These are phyloP conservation scores for Penicillium sp. DNA, from an alignment of 2,329 filamentous ascomycete genomes.

Conservation along the genomic window DNA sequence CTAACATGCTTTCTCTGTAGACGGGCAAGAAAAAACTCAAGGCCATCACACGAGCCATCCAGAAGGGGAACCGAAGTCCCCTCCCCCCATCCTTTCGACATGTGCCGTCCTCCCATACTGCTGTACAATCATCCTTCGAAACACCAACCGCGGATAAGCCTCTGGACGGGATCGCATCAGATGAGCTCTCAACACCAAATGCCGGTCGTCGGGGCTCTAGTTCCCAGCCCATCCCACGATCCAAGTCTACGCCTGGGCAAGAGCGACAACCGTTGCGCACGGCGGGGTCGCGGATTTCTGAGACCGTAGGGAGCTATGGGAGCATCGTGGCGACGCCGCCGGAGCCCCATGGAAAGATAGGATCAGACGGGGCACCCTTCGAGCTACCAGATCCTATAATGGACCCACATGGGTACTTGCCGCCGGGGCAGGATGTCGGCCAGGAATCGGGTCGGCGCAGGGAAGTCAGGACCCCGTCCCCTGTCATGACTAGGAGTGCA, in stretches of 20 bases:
- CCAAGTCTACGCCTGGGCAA: slow-evolving; percentile 40
- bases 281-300: slow-evolving; percentile 36
- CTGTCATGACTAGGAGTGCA: slow-evolving; percentile 21
- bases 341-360: slow-evolving; percentile 18
- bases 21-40: slow-evolving; percentile 90
- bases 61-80: slow-evolving; percentile 53
- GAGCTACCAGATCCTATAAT: slow-evolving; percentile 65
- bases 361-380: slow-evolving; percentile 51
- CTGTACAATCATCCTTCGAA: slow-evolving; percentile 12
- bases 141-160: slow-evolving; percentile 23
- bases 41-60: slow-evolving; percentile 71
- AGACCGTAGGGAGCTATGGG: slow-evolving; percentile 57
- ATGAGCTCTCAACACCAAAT: slow-evolving; percentile 2
- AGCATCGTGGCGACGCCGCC: slow-evolving; percentile 63
- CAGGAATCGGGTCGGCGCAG: slow-evolving; percentile 15
- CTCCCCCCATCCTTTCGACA: slow-evolving; percentile 47
- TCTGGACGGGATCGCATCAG: slow-evolving; percentile 15
- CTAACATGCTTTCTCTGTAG: slow-evolving; percentile 36
- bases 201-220: not conserved
- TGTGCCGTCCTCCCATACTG: slow-evolving; percentile 14
- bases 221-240: slow-evolving; percentile 15
- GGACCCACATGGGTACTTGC: slow-evolving; percentile 39
- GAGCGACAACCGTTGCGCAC: slow-evolving; percentile 38
- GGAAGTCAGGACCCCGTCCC: slow-evolving; percentile 26
- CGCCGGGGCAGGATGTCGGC: slow-evolving; percentile 17